A percentile compares a stretch with the other conserved stretches of the same genome.
Conservation (phyloP, 2,329 filamentous ascomycete species). For the Tympanopsis confertula region DNA sequence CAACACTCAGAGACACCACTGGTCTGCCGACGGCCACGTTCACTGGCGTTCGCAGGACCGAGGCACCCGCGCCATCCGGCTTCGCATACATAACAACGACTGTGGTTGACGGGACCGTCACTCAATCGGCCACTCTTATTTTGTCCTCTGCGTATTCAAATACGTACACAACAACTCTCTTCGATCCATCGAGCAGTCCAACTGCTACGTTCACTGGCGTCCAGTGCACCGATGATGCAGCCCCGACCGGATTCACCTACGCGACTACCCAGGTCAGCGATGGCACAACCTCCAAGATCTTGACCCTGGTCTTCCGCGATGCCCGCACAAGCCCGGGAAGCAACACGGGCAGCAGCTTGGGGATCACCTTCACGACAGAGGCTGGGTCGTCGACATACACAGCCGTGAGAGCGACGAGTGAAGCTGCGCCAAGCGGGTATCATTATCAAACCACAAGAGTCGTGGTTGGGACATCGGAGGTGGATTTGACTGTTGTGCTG, state of each 20-base stretch:
- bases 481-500: not conserved
- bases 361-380: not conserved
- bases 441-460: not conserved
- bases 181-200: not conserved
- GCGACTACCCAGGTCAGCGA: not conserved
- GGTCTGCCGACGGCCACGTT: not conserved
- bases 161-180: not conserved
- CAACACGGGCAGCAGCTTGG: not conserved
- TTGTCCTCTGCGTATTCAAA: not conserved
- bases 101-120: not conserved
- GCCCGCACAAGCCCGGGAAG: not conserved
- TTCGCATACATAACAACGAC: not conserved
- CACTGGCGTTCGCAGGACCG: not conserved
- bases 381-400: no score
- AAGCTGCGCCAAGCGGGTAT: not conserved
- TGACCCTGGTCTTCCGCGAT: not conserved
- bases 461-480: no score
- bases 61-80: not conserved
- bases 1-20: not conserved
- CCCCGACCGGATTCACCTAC: not conserved
- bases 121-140: not conserved
- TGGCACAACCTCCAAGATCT: not conserved
- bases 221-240: not conserved
- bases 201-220: not conserved
- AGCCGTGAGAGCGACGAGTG: not conserved